Evolutionary conservation across 257 asterid genomes (phyloP), one percentile per base, ranked within the genome.

Genomic region (Thymus quinquecostatus): DNA sequence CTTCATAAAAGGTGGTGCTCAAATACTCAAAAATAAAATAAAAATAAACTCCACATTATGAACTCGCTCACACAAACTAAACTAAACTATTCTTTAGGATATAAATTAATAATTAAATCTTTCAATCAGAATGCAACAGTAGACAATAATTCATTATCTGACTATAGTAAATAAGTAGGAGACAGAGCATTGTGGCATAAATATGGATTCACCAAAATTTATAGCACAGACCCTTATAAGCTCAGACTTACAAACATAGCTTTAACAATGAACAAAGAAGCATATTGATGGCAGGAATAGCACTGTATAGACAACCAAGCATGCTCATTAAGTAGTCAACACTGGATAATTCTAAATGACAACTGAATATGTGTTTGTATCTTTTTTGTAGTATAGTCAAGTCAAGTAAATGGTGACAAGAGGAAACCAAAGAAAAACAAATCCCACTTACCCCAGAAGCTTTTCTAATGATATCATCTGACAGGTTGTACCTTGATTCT

Each of bases 401-500:
- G 60, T 44, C 13, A 64, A 57, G 50, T 14, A 72, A 10, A n/a
- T 11, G 14, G 64, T 51, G 60, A 41, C 29, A 41, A 32, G 34
- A 60, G 11, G 8, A 43, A 38, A 6, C 6, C 6, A 32, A 10
- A 34, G n/a, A 43, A 63, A 57, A 14, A 41, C 38, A 7, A 53
- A 59, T 65, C 48, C 63, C 63, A 40, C 95, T 85, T 81, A 92
- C 97, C 78, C 69, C 74, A 30, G 89, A 76, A 63, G 96, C 96
- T 81, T 81, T 77, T 64, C 74, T 77, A 14, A 79, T 63, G 64
- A 72, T 77, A 79, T 63, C 68, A 61, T 81, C 77, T 74, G 96
- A 82, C 72, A 89, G 74, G 80, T 78, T 84, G 83, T 91, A 91
- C 87, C 98, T 89, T 33, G 93, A 87, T 86, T 91, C 96, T 81